These are phyloP conservation scores for Hygrocybe punicea DNA, from an alignment of 768 basidiomycete species.

Conservation along the genomic window DNA sequence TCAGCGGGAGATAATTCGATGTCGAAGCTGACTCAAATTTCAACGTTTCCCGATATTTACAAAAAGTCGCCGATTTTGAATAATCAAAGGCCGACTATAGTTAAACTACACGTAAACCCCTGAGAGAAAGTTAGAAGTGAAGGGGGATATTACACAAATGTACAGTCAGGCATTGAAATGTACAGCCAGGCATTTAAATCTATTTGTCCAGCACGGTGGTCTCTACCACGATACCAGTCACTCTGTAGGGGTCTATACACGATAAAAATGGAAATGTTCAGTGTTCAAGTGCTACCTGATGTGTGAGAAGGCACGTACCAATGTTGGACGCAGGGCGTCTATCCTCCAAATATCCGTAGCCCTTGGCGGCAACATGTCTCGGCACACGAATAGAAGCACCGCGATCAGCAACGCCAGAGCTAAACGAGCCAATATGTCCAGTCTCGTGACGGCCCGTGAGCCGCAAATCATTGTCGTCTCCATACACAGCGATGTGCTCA, in stretches of 20 bases:
- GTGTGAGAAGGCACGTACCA: conserved; percentile 47
- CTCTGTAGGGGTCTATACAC: conserved; percentile 84
- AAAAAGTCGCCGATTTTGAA: too few relatives aligned
- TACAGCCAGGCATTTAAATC: conserved; percentile 4
- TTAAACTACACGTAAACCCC: too few relatives aligned
- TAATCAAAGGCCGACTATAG: too few relatives aligned
- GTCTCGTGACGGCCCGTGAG: conserved; percentile 98
- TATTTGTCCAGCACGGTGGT: conserved; percentile 74
- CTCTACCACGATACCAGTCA: conserved; percentile 85
- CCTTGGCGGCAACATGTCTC: conserved; percentile 86
- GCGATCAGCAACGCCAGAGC: conserved; percentile 94
- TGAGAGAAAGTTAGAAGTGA: too few relatives aligned
- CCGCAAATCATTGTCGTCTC: conserved; percentile 95
- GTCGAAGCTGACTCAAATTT: too few relatives aligned
- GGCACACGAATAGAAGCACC: conserved; percentile 97
- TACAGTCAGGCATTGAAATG: neutral
- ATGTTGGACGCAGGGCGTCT: conserved; percentile 98
- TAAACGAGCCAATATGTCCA: conserved; percentile 87
- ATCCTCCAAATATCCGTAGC: conserved; percentile 95
- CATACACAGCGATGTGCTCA: conserved; percentile 96
- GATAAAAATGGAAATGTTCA: conserved; percentile 10
- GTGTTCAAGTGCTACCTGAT: neutral
- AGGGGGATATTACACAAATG: too few relatives aligned
- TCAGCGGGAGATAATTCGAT: too few relatives aligned
- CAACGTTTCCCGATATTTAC: too few relatives aligned